These are phyloP conservation scores for Cercospora sp. DNA, from an alignment of 2,329 filamentous ascomycete genomes.

Conservation along the genomic window DNA sequence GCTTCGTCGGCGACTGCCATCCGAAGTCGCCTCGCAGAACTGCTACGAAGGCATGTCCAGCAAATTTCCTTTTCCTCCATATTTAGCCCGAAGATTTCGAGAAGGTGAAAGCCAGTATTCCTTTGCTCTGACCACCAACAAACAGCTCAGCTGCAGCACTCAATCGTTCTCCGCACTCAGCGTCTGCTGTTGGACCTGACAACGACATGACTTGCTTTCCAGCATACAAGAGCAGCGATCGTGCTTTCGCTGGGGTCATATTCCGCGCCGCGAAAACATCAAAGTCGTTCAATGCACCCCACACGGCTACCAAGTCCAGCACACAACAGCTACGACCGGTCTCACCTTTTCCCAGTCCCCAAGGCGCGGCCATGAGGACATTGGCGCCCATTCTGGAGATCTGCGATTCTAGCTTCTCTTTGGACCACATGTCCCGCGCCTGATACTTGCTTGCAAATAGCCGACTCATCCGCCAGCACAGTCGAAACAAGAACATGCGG, in stretches of 20 bases:
- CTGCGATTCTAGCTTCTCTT: conserved; percentile 10
- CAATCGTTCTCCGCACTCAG: conserved; percentile 15
- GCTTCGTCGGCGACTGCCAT: too few species aligned
- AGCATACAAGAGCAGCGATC: conserved; percentile 8
- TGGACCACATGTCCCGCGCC: conserved; percentile 8
- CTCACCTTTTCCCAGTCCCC: conserved; percentile 19
- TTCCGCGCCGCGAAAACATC: conserved; percentile 22
- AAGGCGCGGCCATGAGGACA: conserved; percentile 22
- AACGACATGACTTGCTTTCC: conserved; percentile 19
- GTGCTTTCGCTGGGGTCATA: conserved; percentile 13
- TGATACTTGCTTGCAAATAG: conserved; percentile 18
- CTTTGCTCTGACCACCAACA: conserved; percentile 17
- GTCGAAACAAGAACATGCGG: conserved; percentile 18
- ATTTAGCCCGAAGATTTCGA: not conserved
- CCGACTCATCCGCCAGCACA: conserved; percentile 21
- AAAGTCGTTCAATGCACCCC: conserved; percentile 22
- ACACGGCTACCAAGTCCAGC: conserved; percentile 22
- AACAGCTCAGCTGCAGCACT: conserved; percentile 22
- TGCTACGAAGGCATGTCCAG: too few species aligned
- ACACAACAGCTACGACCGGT: conserved; percentile 18
- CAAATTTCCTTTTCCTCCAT: too few species aligned
- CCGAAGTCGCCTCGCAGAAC: too few species aligned
- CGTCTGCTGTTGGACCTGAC: conserved; percentile 6
- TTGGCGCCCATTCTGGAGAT: conserved; percentile 22
- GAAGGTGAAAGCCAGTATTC: conserved; percentile 23